Evolutionary conservation across 495 filamentous ascomycete genomes (phyloP).

Genomic region (Cairneyella variabilis): DNA sequence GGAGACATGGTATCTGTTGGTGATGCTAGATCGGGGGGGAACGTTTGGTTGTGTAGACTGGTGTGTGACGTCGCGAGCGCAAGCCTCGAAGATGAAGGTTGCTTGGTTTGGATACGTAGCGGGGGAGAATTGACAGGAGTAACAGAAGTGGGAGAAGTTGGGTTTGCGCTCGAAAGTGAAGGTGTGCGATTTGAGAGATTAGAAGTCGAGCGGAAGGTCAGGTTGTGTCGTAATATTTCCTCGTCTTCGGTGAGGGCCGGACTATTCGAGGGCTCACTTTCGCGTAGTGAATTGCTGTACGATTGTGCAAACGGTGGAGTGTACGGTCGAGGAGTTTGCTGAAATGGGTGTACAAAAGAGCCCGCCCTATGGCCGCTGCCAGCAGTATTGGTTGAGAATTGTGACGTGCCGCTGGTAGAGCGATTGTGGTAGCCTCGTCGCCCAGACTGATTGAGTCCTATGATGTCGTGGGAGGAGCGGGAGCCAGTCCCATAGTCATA

Average conservation of each 20-base stretch:
- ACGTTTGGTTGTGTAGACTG: slow-evolving; percentile 29
- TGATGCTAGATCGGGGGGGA: slow-evolving; percentile 24
- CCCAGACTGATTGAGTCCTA: slow-evolving; percentile 13
- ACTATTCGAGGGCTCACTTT: slow-evolving; percentile 34
- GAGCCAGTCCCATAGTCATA: slow-evolving; percentile 23
- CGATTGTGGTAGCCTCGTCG: slow-evolving; percentile 40
- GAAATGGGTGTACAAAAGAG: slow-evolving; percentile 53
- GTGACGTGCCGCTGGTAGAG: slow-evolving; percentile 47
- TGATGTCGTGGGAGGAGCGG: slow-evolving; percentile 27
- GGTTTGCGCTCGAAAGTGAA: slow-evolving; percentile 33
- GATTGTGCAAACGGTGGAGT: slow-evolving; percentile 42
- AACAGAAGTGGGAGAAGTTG: slow-evolving; percentile 1
- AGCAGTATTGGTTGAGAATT: slow-evolving; percentile 36
- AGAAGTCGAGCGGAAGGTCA: slow-evolving; percentile 13
- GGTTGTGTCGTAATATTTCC: slow-evolving; percentile 28
- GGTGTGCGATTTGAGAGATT: slow-evolving; percentile 37
- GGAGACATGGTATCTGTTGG: slow-evolving; percentile 21
- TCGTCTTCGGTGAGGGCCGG: slow-evolving; percentile 49
- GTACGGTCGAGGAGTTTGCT: slow-evolving; percentile 52
- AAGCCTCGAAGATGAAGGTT: slow-evolving; percentile 25
- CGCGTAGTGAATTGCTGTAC: slow-evolving; percentile 46
- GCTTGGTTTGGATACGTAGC: slow-evolving; percentile 39
- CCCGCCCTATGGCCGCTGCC: slow-evolving; percentile 37
- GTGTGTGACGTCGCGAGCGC: slow-evolving; percentile 33
- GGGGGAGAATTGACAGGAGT: slow-evolving; percentile 26